Conservation (phyloP, 768 basidiomycete genomes). For the Lactifluus echinatus region DNA sequence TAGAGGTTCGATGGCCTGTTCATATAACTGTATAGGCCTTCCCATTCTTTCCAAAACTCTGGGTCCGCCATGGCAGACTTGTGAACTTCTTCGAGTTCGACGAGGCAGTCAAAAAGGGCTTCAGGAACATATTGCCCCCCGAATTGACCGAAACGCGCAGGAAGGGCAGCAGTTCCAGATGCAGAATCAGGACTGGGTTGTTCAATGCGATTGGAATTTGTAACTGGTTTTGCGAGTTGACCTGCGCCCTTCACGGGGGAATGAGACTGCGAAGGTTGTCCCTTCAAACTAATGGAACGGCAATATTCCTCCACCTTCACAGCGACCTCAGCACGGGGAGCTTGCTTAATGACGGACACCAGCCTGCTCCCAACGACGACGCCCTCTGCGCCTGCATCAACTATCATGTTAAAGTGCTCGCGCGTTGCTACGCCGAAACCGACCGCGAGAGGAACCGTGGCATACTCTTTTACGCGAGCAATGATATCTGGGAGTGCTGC, state of each 20-base stretch:
- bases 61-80: conserved; percentile 81
- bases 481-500: conserved; percentile 75
- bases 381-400: conserved; percentile 85
- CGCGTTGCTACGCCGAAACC: conserved; percentile 94
- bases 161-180: conserved; percentile 43
- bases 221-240: conserved; percentile 28
- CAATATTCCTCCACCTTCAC: conserved; percentile 65
- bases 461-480: conserved; percentile 67
- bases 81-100: conserved; percentile 88
- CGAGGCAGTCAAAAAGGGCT: conserved; percentile 84
- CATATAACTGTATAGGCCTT: conserved; percentile 84
- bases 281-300: conserved; percentile 51
- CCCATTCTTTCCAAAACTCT: conserved; percentile 86
- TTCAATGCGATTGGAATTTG: conserved; percentile 27
- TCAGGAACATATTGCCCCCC: conserved; percentile 98
- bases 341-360: conserved; percentile 67
- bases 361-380: conserved; percentile 90
- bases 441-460: conserved; percentile 81
- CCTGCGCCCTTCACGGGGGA: conserved; percentile 24
- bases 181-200: conserved; percentile 26
- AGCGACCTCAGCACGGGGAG: conserved; percentile 41
- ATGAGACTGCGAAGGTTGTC: conserved; percentile 22
- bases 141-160: conserved; percentile 86
- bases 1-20: conserved; percentile 91
- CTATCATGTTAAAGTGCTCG: conserved; percentile 79